A percentile compares a stretch with the other conserved stretches of the same genome.
These are phyloP conservation scores for Citrullus mucosospermus DNA, from an alignment of 306 rosid species.

Conservation along the genomic window DNA sequence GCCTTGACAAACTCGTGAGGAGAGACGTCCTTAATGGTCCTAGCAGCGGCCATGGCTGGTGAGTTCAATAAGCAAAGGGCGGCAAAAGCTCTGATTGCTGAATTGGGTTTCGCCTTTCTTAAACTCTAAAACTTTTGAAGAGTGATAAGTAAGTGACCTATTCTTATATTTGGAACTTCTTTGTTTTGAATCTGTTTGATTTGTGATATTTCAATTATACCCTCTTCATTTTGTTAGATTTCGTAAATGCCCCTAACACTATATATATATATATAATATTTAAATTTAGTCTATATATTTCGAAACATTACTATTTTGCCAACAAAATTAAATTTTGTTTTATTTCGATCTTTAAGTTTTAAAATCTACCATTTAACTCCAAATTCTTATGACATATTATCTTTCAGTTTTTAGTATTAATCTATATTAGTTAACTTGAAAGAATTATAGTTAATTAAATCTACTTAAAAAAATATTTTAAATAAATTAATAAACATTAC, in stretches of 20 bases:
- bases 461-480: no score
- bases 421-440: no score
- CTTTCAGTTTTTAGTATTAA: no score
- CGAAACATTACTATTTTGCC: no score
- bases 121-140: not conserved
- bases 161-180: not conserved
- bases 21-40: conserved; percentile 57
- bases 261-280: no score
- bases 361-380: no score
- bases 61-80: not conserved
- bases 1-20: conserved; percentile 73
- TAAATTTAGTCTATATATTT: no score
- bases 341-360: no score
- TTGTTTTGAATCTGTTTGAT: not conserved
- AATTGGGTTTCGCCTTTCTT: not conserved
- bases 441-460: no score
- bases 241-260: not conserved
- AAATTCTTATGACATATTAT: no score
- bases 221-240: not conserved
- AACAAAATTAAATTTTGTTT: no score
- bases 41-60: conserved; percentile 27
- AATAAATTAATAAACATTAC: no score
- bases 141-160: not conserved
- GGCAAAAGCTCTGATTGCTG: not conserved
- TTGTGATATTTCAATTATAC: not conserved